Evolutionary conservation across 768 basidiomycete species (phyloP), one percentile per base, ranked within the genome.

Genomic region (Serendipita vermifera): DNA sequence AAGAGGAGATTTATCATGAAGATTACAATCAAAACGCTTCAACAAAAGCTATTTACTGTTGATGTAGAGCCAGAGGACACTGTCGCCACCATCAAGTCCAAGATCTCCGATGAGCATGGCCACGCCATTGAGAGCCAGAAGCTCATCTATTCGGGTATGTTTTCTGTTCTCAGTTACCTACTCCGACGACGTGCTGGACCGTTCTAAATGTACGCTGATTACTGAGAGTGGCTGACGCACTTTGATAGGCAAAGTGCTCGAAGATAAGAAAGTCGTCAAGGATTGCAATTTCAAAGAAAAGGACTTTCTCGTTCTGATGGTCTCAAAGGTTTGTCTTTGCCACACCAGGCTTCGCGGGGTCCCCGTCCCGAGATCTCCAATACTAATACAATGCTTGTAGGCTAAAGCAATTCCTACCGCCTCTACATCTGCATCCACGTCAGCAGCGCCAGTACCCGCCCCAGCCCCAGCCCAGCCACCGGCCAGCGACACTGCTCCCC

Each of bases 241-340:
- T 27, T 7, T 20, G 36, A 24, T 66, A 96, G 94, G 96, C 55
- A 93, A 94, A 75, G 85, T 99, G 43, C 77, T 98, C 20, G 66
- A 79, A 7, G 92, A 99, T 68, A 79, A 81, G 58, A 93, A 92
- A 74, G 85, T 85, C 1, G 78, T 99, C 33, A 86, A 78, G 63
- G 84, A 86, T 41, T 87, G 85, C 64, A 81, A 85, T 55, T 87
- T 98, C 75, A 93, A 96, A 73, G 94, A 98, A 71, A 98, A 96
- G 73, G 94, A 96, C 69, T 99, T 99, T 73, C 73, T 98, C 59
- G 96, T 99, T n/a, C 80, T 99, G 38, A 99, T 98, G 94, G 88
- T 97, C 32, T 80, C 91, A 53, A 98, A 96, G 81, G 93, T 93
- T 60, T 53, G 72, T 63, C 15, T n/a, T 40, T 22, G 20, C 24